Evolutionary conservation across 345 rosid genomes (phyloP).

Genomic region (Citrus mangshanensis): DNA sequence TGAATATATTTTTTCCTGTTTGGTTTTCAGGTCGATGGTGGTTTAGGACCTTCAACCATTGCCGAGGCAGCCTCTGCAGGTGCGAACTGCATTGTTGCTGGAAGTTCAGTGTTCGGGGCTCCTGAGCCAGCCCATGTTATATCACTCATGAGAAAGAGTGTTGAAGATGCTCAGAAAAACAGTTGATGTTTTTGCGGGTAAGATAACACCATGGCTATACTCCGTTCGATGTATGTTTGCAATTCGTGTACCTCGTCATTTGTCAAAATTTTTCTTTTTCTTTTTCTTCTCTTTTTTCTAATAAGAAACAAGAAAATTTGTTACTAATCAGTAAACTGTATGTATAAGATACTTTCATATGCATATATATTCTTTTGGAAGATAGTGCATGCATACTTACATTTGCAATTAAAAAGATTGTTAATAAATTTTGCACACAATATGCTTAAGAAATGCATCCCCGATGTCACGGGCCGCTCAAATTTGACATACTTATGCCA

Average conservation of each 20-base stretch:
- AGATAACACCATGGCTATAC: conserved; percentile 3
- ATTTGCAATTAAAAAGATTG: too few relatives aligned
- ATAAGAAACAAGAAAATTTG: background rate
- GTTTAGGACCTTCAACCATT: conserved; percentile 87
- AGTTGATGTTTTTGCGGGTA: conserved; percentile 21
- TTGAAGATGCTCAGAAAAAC: conserved; percentile 44
- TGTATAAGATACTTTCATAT: background rate
- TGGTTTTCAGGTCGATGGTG: conserved; percentile 72
- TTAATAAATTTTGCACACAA: too few relatives aligned
- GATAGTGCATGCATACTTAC: too few relatives aligned
- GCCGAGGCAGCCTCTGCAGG: conserved; percentile 73
- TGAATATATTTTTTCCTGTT: background rate
- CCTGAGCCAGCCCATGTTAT: conserved; percentile 74
- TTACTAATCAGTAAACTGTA: background rate
- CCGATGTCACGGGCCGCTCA: too few relatives aligned
- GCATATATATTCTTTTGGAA: too few relatives aligned
- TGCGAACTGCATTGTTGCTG: conserved; percentile 81
- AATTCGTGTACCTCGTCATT: conserved; percentile 3
- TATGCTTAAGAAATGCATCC: too few relatives aligned
- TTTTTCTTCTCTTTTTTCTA: background rate
- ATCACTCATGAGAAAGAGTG: conserved; percentile 56
- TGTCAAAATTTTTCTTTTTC: background rate
- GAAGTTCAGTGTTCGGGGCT: conserved; percentile 95
- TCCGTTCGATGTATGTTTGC: background rate
- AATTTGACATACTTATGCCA: too few relatives aligned